Evolutionary conservation across 116 monocot species (phyloP).

Genomic region (Phalaenopsis hybrid): DNA sequence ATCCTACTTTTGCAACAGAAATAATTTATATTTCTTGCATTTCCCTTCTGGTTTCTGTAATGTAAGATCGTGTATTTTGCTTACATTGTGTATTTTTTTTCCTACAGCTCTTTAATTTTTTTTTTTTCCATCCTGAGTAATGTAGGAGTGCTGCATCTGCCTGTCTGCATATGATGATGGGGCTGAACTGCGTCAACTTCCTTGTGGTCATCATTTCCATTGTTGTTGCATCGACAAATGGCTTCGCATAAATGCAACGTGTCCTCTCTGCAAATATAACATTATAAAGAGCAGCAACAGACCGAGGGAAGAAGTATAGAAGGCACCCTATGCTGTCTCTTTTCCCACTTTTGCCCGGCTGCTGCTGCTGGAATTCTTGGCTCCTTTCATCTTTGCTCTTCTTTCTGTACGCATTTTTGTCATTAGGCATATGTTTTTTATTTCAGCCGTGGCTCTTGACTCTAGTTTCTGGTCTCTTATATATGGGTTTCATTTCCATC

Average conservation of each 20-base stretch:
- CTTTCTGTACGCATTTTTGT: not conserved
- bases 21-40: no score
- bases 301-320: conserved; percentile 30
- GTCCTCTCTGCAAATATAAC: conserved; percentile 57
- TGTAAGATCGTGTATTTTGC: no score
- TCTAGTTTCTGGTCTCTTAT: not conserved
- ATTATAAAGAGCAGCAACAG: conserved; percentile 31
- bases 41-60: no score
- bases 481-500: not conserved
- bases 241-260: conserved; percentile 56
- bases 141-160: conserved; percentile 59
- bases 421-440: not conserved
- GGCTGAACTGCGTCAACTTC: conserved; percentile 44
- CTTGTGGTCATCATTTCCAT: conserved; percentile 54
- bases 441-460: not conserved
- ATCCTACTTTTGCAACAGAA: no score
- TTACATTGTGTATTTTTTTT: not conserved
- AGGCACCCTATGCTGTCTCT: not conserved
- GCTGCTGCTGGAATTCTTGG: no score
- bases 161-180: conserved; percentile 50
- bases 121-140: not conserved
- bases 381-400: no score
- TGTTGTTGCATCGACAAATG: conserved; percentile 51
- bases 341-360: not conserved
- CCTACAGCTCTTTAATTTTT: not conserved